These are phyloP conservation scores for Neostapfia colusana DNA, from an alignment of 176 grass and related monocot species.

Conservation along the genomic window DNA sequence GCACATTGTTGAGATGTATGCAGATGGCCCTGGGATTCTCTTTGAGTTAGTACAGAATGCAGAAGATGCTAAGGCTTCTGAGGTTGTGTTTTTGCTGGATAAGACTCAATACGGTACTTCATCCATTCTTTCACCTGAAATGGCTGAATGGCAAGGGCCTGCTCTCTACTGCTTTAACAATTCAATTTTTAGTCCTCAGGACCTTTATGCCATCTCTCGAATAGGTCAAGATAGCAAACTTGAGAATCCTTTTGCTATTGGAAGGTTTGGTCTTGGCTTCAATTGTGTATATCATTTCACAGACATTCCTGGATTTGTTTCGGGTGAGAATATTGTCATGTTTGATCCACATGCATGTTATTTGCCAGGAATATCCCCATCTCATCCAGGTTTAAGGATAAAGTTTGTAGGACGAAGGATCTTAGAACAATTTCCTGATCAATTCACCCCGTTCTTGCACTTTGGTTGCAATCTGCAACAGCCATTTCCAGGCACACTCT, in stretches of 20 bases:
- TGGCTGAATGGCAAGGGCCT: conserved; percentile 99
- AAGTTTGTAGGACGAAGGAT: conserved; percentile 84
- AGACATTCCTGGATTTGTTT: conserved; percentile 97
- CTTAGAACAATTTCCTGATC: conserved; percentile 96
- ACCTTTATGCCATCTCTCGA: conserved; percentile 96
- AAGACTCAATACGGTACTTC: conserved; percentile 96
- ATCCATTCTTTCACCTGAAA: conserved; percentile 98
- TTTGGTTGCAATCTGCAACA: conserved; percentile 91
- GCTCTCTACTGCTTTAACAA: conserved; percentile 96
- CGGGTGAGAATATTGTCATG: conserved; percentile 97
- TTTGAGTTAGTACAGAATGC: conserved; percentile 97
- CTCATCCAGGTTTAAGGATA: conserved; percentile 96
- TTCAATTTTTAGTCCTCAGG: conserved; percentile 92
- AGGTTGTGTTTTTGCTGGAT: conserved; percentile 93
- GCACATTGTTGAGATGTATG: conserved; percentile 99
- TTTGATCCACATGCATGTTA: conserved; percentile 96
- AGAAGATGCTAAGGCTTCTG: conserved; percentile 96
- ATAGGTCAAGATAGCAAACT: conserved; percentile 99
- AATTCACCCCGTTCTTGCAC: conserved; percentile 92
- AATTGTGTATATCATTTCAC: conserved; percentile 99
- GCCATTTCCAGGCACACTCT: conserved; percentile 89
- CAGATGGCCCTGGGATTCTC: conserved; percentile 96
- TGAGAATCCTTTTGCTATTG: conserved; percentile 95
- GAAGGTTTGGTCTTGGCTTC: conserved; percentile 95
- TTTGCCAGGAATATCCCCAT: conserved; percentile 93